phyloP scores from a whole-genome alignment of 179 eudicot genomes.

The Beta lomatogona region DNA sequence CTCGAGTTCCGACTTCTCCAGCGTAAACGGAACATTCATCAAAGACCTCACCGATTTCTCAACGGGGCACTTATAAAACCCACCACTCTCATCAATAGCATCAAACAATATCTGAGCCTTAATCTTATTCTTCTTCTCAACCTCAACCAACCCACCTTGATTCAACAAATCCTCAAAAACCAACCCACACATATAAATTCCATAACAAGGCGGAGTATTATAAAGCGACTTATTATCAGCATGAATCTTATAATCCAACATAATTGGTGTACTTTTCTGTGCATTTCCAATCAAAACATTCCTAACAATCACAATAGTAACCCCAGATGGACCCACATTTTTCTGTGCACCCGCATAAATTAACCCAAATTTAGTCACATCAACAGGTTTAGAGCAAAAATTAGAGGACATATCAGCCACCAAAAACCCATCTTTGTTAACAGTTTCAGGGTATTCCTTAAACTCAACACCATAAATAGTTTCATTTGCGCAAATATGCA shows the following conservation, averaged over 20 bases:
- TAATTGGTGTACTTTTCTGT: slow-evolving; percentile 73
- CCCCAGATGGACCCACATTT: slow-evolving; percentile 96
- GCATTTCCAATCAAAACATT: slow-evolving; percentile 82
- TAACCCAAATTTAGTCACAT: slow-evolving; percentile 70
- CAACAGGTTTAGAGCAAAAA: slow-evolving; percentile 93
- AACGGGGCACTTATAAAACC: slow-evolving; percentile 88
- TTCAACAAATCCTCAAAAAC: slow-evolving; percentile 88
- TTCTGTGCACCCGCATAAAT: slow-evolving; percentile 98
- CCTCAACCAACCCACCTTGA: slow-evolving; percentile 85
- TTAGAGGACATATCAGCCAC: slow-evolving; percentile 96
- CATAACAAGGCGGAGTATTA: slow-evolving; percentile 93
- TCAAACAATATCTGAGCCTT: slow-evolving; percentile 71
- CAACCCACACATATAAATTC: slow-evolving; percentile 91
- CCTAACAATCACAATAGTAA: slow-evolving; percentile 78
- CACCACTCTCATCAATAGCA: slow-evolving; percentile 75
- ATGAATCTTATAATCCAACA: slow-evolving; percentile 95
- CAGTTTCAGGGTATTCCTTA: slow-evolving; percentile 63
- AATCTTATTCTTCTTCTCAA: slow-evolving; percentile 76
- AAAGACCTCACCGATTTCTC: slow-evolving; percentile 93
- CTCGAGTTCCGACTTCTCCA: slow-evolving; percentile 81
- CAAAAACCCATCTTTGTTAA: slow-evolving; percentile 38
- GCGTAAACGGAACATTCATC: slow-evolving; percentile 97
- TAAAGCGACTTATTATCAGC: slow-evolving; percentile 78
- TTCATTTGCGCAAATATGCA: slow-evolving; percentile 94
- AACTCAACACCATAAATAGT: slow-evolving; percentile 95